Base-by-base conservation (phyloP, 257 asterid genomes). In the Nicotiana sylvestris region DNA sequence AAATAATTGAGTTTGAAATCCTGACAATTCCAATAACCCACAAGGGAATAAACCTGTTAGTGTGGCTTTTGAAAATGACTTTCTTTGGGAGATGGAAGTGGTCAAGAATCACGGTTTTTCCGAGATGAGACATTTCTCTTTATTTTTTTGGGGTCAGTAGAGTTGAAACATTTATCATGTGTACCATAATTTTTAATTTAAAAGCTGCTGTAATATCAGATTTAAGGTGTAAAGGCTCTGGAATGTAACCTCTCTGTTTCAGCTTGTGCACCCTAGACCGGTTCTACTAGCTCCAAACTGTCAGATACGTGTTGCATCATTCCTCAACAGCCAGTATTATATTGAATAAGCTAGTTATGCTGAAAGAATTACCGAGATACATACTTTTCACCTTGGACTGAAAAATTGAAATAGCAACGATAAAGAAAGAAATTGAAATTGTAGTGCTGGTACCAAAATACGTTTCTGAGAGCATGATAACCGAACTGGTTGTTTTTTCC, bases 1-100 rank as follows among this genome's bases (percentile, higher is more conserved):
- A 15, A 15, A 7, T 11, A 49, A 21, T 51, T 51, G 15, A 25
- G 85, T 82, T 92, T 86, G 94, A 92, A 77, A 76, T 76, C 64
- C 4, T 6, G 43, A 49, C 16, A 76, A 1, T 51, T 49, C 64
- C 46, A 15, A 51, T 51, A 27, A 7, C 16, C 78, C 6, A 43
- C 49, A 72, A 15, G 43, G 43, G 39, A 6, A 72, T 46, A 72
- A 72, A 46, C 60, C 60, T 46, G 37, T 72, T 25, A 70, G 58
- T 46, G 58, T 21, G 37, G 5, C 78, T 72, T 39, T 25, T 72
- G 60, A 60, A 43, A 43, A 27, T 72, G 12, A 6, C 21, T 6
- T 43, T 46, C 25, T 66, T 17, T 68, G 6, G 51, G 7, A 11
- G 13, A 16, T 11, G 78, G 60, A 72, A 25, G 6, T 43, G 78